phyloP scores from a whole-genome alignment of 2,329 filamentous ascomycete species.

The Phoma sp. region DNA sequence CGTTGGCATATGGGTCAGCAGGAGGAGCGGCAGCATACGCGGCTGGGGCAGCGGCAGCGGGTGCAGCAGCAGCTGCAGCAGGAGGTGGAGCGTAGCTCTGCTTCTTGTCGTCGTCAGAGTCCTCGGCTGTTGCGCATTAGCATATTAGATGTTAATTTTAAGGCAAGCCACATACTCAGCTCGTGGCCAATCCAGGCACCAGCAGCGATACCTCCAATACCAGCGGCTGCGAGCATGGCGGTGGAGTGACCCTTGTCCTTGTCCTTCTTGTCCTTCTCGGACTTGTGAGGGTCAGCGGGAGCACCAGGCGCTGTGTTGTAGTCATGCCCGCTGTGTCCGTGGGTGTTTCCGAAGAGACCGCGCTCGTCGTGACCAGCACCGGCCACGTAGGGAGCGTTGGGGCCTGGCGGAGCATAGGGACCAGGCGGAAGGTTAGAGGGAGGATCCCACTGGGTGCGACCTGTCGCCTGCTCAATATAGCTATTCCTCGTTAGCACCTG shows the following conservation, averaged over 20 bases:
- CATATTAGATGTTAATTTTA: background rate
- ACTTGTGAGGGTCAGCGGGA: conserved; percentile 26
- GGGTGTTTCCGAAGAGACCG: conserved; percentile 39
- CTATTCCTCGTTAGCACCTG: conserved; percentile 27
- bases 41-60: conserved; percentile 24
- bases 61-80: conserved; percentile 24
- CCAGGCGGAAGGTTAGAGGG: conserved; percentile 53
- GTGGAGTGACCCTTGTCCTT: conserved; percentile 56
- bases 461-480: conserved; percentile 68
- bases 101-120: conserved; percentile 44
- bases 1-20: conserved; percentile 18
- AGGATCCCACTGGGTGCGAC: conserved; percentile 70
- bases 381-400: conserved; percentile 32
- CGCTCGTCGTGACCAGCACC: conserved; percentile 37
- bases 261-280: conserved; percentile 49
- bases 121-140: conserved; percentile 36
- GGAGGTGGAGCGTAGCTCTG: conserved; percentile 21
- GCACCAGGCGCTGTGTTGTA: conserved; percentile 35
- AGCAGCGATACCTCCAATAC: conserved; percentile 66
- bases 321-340: conserved; percentile 35
- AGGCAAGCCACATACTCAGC: conserved; percentile 55
- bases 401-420: conserved; percentile 42
- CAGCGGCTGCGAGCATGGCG: conserved; percentile 63
- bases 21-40: conserved; percentile 25
- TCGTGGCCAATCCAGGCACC: conserved; percentile 66